phyloP scores from a whole-genome alignment of 78 protist species.

The Protostelium mycophagum region DNA sequence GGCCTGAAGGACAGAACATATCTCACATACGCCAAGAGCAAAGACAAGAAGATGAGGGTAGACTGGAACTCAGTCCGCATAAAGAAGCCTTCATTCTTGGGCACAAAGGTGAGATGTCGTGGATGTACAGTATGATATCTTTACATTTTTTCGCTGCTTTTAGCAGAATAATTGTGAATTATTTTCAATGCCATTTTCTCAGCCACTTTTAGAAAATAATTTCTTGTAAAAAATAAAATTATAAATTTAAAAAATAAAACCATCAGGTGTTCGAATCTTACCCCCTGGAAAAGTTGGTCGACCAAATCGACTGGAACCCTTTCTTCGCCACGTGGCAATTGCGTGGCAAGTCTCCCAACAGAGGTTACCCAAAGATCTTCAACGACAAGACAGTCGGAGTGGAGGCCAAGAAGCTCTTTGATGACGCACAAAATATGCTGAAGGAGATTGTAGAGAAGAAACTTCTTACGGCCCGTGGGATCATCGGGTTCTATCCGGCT shows the following conservation, averaged over 20 bases:
- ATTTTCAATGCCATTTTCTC: neutral
- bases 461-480: conserved; percentile 66
- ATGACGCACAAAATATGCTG: conserved; percentile 86
- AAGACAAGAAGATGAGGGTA: conserved; percentile 22
- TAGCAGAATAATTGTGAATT: too few relatives aligned
- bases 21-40: conserved; percentile 77
- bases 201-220: neutral
- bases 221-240: neutral
- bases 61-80: conserved; percentile 47
- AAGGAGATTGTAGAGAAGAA: conserved; percentile 52
- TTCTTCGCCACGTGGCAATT: conserved; percentile 89
- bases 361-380: conserved; percentile 96
- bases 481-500: conserved; percentile 90
- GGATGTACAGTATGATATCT: neutral
- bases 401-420: conserved; percentile 87
- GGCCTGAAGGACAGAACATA: conserved; percentile 80
- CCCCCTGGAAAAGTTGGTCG: conserved; percentile 68
- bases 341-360: conserved; percentile 95
- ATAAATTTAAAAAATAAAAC: too few relatives aligned
- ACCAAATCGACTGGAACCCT: conserved; percentile 96
- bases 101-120: neutral
- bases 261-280: conserved; percentile 36
- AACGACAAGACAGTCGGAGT: conserved; percentile 89
- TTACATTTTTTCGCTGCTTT: too few relatives aligned
- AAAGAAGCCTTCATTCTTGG: conserved; percentile 48